Conservation (phyloP, 768 basidiomycete species). For the Sarcomyxa edulis region DNA sequence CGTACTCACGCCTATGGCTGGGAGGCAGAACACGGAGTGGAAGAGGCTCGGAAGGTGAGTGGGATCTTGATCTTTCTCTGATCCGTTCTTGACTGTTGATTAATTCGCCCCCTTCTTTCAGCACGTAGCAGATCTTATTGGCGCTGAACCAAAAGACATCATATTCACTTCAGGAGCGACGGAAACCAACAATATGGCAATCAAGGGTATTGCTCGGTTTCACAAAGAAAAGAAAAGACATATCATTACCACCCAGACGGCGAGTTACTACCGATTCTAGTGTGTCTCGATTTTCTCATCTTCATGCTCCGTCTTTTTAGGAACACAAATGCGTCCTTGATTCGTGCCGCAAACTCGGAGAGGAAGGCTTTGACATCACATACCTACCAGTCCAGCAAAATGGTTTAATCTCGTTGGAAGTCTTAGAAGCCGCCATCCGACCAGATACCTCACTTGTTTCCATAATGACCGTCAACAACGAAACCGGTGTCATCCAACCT, state of each 20-base stretch:
- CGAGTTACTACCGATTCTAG: slow-evolving; percentile 36
- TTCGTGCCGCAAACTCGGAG: slow-evolving; percentile 90
- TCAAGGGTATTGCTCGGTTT: slow-evolving; percentile 96
- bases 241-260: slow-evolving; percentile 92
- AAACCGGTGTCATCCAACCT: slow-evolving; percentile 98
- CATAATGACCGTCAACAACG: slow-evolving; percentile 99
- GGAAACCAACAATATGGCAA: slow-evolving; percentile 94
- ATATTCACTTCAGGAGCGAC: slow-evolving; percentile 98
- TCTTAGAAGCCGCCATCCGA: slow-evolving; percentile 82
- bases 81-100: slow-evolving; percentile 2
- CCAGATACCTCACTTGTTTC: slow-evolving; percentile 94
- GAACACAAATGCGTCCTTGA: slow-evolving; percentile 99
- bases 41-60: slow-evolving; percentile 79
- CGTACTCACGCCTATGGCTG: slow-evolving; percentile 99
- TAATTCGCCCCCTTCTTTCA: slow-evolving; percentile 26
- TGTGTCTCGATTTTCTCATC: neutral
- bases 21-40: slow-evolving; percentile 96
- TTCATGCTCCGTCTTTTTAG: slow-evolving; percentile 28
- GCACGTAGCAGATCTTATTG: slow-evolving; percentile 89
- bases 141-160: slow-evolving; percentile 92
- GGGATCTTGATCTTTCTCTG: slow-evolving; percentile 1
- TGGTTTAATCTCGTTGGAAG: slow-evolving; percentile 74
- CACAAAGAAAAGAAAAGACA: slow-evolving; percentile 91
- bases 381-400: slow-evolving; percentile 92
- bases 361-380: slow-evolving; percentile 97